Conservation (phyloP, 768 basidiomycete species). For the Pleurotus giganteus region DNA sequence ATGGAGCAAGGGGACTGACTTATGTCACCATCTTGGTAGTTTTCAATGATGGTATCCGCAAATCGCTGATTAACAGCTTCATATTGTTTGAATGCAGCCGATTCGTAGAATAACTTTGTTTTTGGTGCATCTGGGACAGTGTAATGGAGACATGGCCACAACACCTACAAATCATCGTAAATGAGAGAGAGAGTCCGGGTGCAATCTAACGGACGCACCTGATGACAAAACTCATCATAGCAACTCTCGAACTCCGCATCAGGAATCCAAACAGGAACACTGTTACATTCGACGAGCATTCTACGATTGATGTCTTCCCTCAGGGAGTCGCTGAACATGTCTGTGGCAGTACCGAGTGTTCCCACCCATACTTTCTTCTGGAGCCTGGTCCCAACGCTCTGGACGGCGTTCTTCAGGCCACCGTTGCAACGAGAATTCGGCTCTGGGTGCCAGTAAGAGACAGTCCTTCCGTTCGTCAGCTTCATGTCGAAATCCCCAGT, state of each 20-base stretch:
- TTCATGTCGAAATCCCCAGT: constrained; percentile 5
- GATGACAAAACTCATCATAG: constrained; percentile 88
- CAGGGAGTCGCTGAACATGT: constrained; percentile 55
- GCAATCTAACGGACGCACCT: constrained; percentile 37
- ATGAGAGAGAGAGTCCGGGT: constrained; percentile 23
- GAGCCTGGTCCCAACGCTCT: constrained; percentile 59
- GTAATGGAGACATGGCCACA: constrained; percentile 88
- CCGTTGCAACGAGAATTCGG: constrained; percentile 77
- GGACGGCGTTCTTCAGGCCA: constrained; percentile 79
- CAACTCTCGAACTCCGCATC: constrained; percentile 75
- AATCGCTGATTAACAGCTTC: constrained; percentile 88
- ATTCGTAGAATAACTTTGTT: constrained; percentile 79
- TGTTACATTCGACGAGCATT: constrained; percentile 36
- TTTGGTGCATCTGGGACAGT: constrained; percentile 86
- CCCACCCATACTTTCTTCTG: constrained; percentile 61
- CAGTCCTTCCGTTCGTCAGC: constrained; percentile 14
- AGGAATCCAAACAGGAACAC: constrained; percentile 74
- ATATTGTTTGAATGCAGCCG: constrained; percentile 80
- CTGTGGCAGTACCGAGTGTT: constrained; percentile 71
- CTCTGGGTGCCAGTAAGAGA: constrained; percentile 44
- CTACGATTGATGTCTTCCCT: constrained; percentile 54
- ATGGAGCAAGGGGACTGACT: constrained; percentile 29
- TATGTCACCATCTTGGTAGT: constrained; percentile 88
- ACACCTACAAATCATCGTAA: constrained; percentile 42
- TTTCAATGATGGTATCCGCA: constrained; percentile 76